Evolutionary conservation across 495 filamentous ascomycete genomes (phyloP), one percentile per base, ranked within the genome.

Genomic region (Trichoderma orchidacearum): DNA sequence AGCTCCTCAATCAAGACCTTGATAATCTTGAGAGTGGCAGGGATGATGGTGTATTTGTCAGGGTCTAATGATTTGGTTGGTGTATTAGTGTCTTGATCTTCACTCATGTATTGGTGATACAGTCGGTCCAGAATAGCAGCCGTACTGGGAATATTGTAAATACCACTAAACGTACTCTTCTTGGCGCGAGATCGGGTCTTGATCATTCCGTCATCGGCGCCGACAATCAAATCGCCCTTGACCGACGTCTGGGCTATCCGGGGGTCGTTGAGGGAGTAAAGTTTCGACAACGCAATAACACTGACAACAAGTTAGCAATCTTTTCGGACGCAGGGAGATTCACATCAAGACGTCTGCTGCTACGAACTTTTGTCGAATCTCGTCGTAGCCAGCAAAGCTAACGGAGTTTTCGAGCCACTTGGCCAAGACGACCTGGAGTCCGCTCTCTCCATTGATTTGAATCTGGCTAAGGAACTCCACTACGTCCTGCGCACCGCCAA

Each of bases 341-440:
- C 4, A 18, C 32, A 51, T n/a, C 8, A 15, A 18, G 17, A 57
- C 21, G n/a, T n/a, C n/a, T 34, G 30, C 12, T 23, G 52, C 51
- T 13, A 70, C 80, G 67, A 70, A 89, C 85, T 97, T 98, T 66
- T 96, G 90, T 62, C 90, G 77, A 63, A 96, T 97, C 67, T 95
- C 91, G 62, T 96, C 90, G 62, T 96, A 98, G 18, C 93, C 93
- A 7, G 89, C 88, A 69, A 98, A 97, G 66, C 85, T 95, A 70
- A 93, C 80, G 3, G 90, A 96, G 68, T 96, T 93, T 69, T 96
- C 92, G 0, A 97, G 77, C 93, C 93, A 98, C 69, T 96, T 96
- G 70, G 82, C 76, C 59, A 98, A 70, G 13, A 98, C 93, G 2
- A 96, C 83, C 54, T 89, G 80, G 7, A 98, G 74, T 12, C 93